Evolutionary conservation across 2,329 filamentous ascomycete genomes (phyloP).

Genomic region (Paraphoma chrysanthemicola): DNA sequence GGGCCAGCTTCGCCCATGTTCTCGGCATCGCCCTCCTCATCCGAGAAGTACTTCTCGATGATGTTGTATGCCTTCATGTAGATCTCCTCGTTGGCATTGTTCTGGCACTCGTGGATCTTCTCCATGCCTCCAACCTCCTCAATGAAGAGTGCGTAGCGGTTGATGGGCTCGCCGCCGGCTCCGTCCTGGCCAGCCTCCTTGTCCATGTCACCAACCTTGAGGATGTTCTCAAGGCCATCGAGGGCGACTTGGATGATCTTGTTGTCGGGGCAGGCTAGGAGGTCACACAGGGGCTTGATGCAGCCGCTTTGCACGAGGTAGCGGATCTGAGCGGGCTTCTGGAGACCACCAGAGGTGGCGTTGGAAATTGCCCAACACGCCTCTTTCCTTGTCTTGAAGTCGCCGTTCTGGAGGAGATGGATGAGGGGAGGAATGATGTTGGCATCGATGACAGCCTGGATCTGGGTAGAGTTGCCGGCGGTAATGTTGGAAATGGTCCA

Average conservation of each 20-base stretch:
- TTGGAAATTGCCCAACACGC: conserved; percentile 99
- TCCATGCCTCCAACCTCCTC: conserved; percentile 99
- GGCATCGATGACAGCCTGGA: conserved; percentile 94
- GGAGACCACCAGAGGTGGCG: conserved; percentile 93
- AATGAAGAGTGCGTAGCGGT: conserved; percentile 97
- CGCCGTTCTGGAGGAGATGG: conserved; percentile 92
- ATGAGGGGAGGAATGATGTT: conserved; percentile 97
- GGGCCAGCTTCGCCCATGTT: conserved; percentile 79
- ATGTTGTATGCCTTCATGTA: conserved; percentile 99
- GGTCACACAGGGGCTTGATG: conserved; percentile 96
- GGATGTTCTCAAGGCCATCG: conserved; percentile 97
- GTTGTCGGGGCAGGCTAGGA: conserved; percentile 95
- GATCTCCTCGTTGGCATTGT: conserved; percentile 99
- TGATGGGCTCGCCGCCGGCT: conserved; percentile 72
- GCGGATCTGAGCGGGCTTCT: conserved; percentile 98
- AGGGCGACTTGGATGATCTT: conserved; percentile 99
- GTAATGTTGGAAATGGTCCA: conserved; percentile 99
- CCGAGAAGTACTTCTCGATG: conserved; percentile 99
- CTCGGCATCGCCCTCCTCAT: conserved; percentile 86
- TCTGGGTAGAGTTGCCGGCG: conserved; percentile 96
- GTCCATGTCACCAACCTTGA: conserved; percentile 99
- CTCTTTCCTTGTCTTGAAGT: conserved; percentile 99
- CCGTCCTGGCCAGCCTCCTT: conserved; percentile 80
- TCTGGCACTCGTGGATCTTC: conserved; percentile 99
- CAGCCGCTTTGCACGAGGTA: conserved; percentile 93